Evolutionary conservation across 2,329 filamentous ascomycete species (phyloP), one percentile per base, ranked within the genome.

Genomic region (Fusarium temperatum): DNA sequence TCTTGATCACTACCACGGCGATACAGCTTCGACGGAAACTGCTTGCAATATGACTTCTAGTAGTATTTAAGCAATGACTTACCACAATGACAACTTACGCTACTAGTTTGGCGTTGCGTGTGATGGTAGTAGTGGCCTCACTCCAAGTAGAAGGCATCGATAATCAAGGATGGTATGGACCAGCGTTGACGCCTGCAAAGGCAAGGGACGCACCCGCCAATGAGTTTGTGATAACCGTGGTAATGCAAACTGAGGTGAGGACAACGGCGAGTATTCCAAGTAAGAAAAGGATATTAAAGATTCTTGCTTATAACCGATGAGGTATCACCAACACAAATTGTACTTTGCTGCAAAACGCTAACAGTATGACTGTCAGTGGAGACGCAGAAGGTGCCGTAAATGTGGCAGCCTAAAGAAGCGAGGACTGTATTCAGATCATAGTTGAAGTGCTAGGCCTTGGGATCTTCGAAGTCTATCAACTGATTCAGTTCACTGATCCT

Each of bases 1-100:
- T 18, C 5, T 32, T 5, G 10, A 7, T n/a, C 11, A 12, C 7
- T 7, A 24, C 6, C 0, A 13, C 11, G 8, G 17, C 6, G 8
- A 9, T 11, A 32, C 1, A 32, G 5, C 5, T 9, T 30, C 14
- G 28, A 50, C 15, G 15, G 0, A n/a, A 12, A 6, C 6, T 6
- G 4, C 10, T 6, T 30, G 3, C 5, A 9, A 18, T 15, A 8
- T 48, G 20, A 17, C 10, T 36, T 35, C 14, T 1, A 8, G 32
- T 35, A 35, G 14, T 17, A 17, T 0, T 35, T 15, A 17, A 35
- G 2, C 14, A 48, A 22, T 8, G 3, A 13, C 22, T 13, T 9
- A 13, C 8, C 11, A 15, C 7, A 35, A 35, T 8, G 32, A 8
- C 32, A 35, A 15, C 32, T 35, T 35, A 15, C 14, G 7, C 13